phyloP scores from a whole-genome alignment of 495 filamentous ascomycete species.

The Durotheca rogersii region DNA sequence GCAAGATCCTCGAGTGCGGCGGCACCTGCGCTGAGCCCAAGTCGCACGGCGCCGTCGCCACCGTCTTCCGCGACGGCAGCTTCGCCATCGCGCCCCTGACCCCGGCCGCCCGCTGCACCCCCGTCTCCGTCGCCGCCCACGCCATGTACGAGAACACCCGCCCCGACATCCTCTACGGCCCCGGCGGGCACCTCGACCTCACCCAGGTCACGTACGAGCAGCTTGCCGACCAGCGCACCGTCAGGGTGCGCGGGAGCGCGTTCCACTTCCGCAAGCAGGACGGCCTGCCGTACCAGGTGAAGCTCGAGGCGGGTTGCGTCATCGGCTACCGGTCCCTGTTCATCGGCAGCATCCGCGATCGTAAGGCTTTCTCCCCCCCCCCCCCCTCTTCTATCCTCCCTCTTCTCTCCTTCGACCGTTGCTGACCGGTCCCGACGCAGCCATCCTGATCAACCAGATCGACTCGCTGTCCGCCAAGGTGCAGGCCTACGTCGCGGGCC shows the following conservation, averaged over 20 bases:
- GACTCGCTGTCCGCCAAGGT: slow-evolving; percentile 36
- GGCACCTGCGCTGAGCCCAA: slow-evolving; percentile 50
- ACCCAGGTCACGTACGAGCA: slow-evolving; percentile 41
- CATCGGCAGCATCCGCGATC: slow-evolving; percentile 49
- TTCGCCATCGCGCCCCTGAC: slow-evolving; percentile 47
- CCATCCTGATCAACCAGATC: slow-evolving; percentile 47
- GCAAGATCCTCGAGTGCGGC: slow-evolving; percentile 57
- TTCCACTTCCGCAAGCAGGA: slow-evolving; percentile 35
- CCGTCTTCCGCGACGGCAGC: slow-evolving; percentile 39
- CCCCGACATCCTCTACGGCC: slow-evolving; percentile 48
- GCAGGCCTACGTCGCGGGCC: slow-evolving; percentile 29
- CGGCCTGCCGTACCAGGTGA: slow-evolving; percentile 42
- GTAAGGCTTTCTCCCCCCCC: no score
- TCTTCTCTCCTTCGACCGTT: no score
- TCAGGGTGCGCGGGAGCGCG: slow-evolving; percentile 41
- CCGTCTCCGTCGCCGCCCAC: slow-evolving; percentile 49
- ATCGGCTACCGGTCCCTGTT: slow-evolving; percentile 48
- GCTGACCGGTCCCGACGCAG: no score
- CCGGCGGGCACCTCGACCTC: slow-evolving; percentile 49
- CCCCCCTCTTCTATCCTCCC: no score
- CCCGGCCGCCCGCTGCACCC: slow-evolving; percentile 41
- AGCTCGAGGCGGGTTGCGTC: slow-evolving; percentile 46
- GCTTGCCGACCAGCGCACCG: slow-evolving; percentile 39
- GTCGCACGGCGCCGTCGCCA: slow-evolving; percentile 39
- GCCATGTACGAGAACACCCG: slow-evolving; percentile 54